These are phyloP conservation scores for Suhomyces atakaporum DNA, from an alignment of 1,139 yeast species.

Conservation along the genomic window DNA sequence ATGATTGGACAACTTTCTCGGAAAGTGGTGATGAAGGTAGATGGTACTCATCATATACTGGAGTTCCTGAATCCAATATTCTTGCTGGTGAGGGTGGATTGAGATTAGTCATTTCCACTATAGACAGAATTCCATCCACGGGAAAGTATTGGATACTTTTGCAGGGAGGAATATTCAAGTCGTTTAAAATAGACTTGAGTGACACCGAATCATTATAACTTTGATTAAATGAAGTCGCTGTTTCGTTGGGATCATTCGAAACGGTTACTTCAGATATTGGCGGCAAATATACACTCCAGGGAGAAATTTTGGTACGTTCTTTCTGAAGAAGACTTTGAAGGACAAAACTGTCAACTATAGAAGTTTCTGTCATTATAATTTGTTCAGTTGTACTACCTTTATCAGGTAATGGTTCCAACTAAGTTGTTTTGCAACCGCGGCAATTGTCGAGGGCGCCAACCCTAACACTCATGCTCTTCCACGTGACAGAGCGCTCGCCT, in stretches of 20 bases:
- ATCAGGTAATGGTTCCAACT: too few species aligned
- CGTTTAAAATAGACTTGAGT: conserved; percentile 5
- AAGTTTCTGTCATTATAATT: too few species aligned
- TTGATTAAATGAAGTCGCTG: neutral
- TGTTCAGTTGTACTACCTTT: too few species aligned
- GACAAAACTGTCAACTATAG: too few species aligned
- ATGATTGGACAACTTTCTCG: neutral
- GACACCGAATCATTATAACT: conserved; percentile 3
- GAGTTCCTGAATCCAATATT: too few species aligned
- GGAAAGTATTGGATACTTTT: too few species aligned
- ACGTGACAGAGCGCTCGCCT: conserved; percentile 3
- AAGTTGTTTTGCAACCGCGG: neutral
- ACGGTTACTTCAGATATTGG: too few species aligned
- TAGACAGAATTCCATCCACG: conserved; percentile 3
- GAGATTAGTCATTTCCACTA: conserved; percentile 2
- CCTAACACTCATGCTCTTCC: neutral
- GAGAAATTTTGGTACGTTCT: neutral
- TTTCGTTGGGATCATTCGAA: neutral
- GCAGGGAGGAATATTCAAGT: neutral
- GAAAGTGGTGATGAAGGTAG: conserved; percentile 7
- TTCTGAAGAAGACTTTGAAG: conserved; percentile 3
- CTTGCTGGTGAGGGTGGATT: conserved; percentile 2
- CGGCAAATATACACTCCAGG: neutral
- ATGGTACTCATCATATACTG: conserved; percentile 1
- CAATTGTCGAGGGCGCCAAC: conserved; percentile 4